Evolutionary conservation across 768 basidiomycete species (phyloP), one percentile per base, ranked within the genome.

Genomic region (Tricholoma furcatifolium): DNA sequence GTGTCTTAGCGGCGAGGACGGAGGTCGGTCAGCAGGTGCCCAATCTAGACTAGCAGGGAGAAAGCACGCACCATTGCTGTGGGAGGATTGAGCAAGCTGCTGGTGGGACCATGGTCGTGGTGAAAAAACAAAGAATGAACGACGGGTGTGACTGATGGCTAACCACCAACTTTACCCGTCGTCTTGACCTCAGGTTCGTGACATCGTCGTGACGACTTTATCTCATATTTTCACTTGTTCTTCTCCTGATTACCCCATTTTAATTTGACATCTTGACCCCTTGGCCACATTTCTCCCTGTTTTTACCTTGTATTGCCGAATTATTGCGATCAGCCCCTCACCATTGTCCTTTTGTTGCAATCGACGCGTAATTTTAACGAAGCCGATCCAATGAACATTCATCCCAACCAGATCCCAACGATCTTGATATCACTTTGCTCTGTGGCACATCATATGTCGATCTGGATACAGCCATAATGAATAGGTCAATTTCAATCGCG

Each of bases 71-170:
- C 21, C 41, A 40, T 35, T 20, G n/a, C 10, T 20, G 35, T 32
- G 27, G 39, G 27, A 40, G 47, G 38, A 34, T 12, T 14, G 30
- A 46, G 35, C 35, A 40, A 20, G 36, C 7, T 31, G 43, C 32
- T 50, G 18, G 49, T 34, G 32, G 44, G 15, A 10, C 41, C 23
- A 4, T 20, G 50, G 57, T 41, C 55, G 59, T 60, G 57, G 59
- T 60, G 57, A 51, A 60, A 51, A 62, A 57, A 56, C 50, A 60
- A 53, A 57, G 58, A 38, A 31, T 47, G 43, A 51, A 49, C 47
- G 49, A 43, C 44, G 30, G n/a, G 61, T 57, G 61, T 62, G 61
- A 62, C 59, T 62, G 61, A 62, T 62, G 61, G 60, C 41, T 46
- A 43, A 31, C 44, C 55, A 53, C 57, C 48, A 47, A 56, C 53